Percentiles rank a stretch among this genome's conserved stretches.
phyloP scores from a whole-genome alignment of 164 flowering plant species.

The Nelumbo lutea region DNA sequence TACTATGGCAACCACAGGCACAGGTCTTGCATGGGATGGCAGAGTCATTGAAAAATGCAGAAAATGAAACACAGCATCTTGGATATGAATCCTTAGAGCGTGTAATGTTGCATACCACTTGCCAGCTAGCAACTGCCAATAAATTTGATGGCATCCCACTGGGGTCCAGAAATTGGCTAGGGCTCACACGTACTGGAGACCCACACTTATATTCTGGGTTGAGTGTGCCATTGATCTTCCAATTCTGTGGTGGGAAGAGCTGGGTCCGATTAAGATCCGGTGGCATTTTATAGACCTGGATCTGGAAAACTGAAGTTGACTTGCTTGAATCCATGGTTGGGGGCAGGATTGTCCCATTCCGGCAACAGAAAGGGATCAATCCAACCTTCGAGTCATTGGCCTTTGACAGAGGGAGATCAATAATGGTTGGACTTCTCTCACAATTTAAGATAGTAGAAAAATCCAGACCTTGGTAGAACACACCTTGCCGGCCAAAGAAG shows the following conservation, averaged over 20 bases:
- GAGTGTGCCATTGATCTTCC: conserved; percentile 42
- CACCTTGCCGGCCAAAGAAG: conserved; percentile 43
- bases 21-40: conserved; percentile 51
- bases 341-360: conserved; percentile 51
- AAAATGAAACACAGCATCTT: conserved; percentile 38
- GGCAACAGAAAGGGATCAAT: conserved; percentile 45
- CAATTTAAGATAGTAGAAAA: conserved; percentile 46
- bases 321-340: conserved; percentile 47
- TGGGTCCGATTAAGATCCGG: conserved; percentile 43
- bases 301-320: conserved; percentile 41
- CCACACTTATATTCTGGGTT: conserved; percentile 49
- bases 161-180: conserved; percentile 41
- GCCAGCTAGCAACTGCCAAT: conserved; percentile 45
- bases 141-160: conserved; percentile 25
- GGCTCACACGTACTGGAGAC: conserved; percentile 46
- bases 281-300: conserved; percentile 55
- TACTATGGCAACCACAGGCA: conserved; percentile 48
- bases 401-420: conserved; percentile 43
- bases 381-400: conserved; percentile 45
- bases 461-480: conserved; percentile 31
- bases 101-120: conserved; percentile 38
- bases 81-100: conserved; percentile 23
- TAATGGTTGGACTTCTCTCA: conserved; percentile 40
- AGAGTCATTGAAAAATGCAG: conserved; percentile 36
- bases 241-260: conserved; percentile 44